These are phyloP conservation scores for Cadophora gregata DNA, from an alignment of 2,329 filamentous ascomycete genomes.

Conservation along the genomic window DNA sequence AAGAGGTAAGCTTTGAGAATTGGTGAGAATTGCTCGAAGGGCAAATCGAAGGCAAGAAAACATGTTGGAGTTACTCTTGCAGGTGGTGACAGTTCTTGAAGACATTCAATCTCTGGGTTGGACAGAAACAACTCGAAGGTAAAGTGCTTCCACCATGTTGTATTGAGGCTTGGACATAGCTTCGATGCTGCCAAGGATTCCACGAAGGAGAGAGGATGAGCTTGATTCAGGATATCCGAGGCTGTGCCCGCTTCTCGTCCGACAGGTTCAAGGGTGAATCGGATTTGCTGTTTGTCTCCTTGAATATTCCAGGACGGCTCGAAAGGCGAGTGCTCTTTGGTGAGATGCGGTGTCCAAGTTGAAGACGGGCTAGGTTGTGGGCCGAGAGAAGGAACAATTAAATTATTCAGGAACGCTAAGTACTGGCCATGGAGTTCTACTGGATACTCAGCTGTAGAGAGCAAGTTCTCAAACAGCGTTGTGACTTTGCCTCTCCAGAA, in stretches of 20 bases:
- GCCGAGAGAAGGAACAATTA: background rate
- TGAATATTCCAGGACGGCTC: conserved; percentile 17
- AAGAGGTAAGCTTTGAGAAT: conserved; percentile 12
- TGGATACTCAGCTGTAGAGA: background rate
- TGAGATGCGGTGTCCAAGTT: conserved; percentile 19
- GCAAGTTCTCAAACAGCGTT: background rate
- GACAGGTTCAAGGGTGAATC: conserved; percentile 14
- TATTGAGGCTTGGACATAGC: conserved; percentile 7
- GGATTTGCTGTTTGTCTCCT: conserved; percentile 6
- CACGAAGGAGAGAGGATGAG: background rate
- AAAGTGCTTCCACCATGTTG: conserved; percentile 15
- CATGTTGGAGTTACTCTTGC: conserved; percentile 13
- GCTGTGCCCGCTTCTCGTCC: conserved; percentile 7
- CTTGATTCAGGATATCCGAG: background rate
- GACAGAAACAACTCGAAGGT: conserved; percentile 11
- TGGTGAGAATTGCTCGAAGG: background rate
- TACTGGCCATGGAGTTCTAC: background rate
- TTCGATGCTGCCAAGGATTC: background rate
- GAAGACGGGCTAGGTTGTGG: background rate
- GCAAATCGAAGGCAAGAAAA: conserved; percentile 22
- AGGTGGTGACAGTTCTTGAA: background rate
- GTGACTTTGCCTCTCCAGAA: background rate
- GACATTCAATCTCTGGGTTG: background rate
- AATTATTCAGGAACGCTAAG: background rate
- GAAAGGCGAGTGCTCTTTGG: conserved; percentile 11